These are phyloP conservation scores for Lactarius indigo DNA, from an alignment of 768 basidiomycete genomes.

Conservation along the genomic window DNA sequence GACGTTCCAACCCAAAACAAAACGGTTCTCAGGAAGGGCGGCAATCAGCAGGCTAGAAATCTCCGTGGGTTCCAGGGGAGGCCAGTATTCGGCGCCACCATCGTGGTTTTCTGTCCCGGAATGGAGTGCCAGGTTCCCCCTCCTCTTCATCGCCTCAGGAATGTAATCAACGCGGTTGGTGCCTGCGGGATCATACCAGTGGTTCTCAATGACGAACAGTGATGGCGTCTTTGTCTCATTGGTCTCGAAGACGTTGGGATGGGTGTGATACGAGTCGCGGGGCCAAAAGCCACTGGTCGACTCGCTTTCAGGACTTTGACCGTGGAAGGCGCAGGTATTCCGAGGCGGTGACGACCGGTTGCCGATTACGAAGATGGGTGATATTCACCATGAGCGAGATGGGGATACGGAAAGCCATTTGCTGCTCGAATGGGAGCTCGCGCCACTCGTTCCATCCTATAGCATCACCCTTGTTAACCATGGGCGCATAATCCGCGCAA, in stretches of 20 bases:
- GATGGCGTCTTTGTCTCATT: slow-evolving; percentile 26
- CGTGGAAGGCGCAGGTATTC: slow-evolving; percentile 45
- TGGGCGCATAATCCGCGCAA: slow-evolving; percentile 40
- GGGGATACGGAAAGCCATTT: slow-evolving; percentile 37
- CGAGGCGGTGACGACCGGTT: slow-evolving; percentile 40
- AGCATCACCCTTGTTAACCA: slow-evolving; percentile 45
- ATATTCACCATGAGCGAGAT: slow-evolving; percentile 42
- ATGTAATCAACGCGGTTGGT: slow-evolving; percentile 39
- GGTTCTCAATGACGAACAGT: slow-evolving; percentile 38
- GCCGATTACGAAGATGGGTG: slow-evolving; percentile 36
- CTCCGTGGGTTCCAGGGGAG: neutral
- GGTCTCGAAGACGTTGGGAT: slow-evolving; percentile 31
- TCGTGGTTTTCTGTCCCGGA: slow-evolving; percentile 23
- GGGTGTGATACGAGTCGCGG: slow-evolving; percentile 34
- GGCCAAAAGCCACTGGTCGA: slow-evolving; percentile 40
- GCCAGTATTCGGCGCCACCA: slow-evolving; percentile 17
- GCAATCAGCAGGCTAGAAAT: slow-evolving; percentile 1
- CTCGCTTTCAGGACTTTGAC: slow-evolving; percentile 35
- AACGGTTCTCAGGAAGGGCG: neutral
- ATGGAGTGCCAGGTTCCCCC: slow-evolving; percentile 32
- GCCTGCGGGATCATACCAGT: slow-evolving; percentile 38
- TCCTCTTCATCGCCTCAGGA: slow-evolving; percentile 32
- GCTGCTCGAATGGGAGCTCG: slow-evolving; percentile 35
- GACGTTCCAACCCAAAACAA: slow-evolving; percentile 8
- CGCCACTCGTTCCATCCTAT: slow-evolving; percentile 43